Percentiles rank a stretch among this genome's conserved stretches.
These are phyloP conservation scores for Astraeus odoratus DNA, from an alignment of 768 basidiomycete species.

Conservation along the genomic window DNA sequence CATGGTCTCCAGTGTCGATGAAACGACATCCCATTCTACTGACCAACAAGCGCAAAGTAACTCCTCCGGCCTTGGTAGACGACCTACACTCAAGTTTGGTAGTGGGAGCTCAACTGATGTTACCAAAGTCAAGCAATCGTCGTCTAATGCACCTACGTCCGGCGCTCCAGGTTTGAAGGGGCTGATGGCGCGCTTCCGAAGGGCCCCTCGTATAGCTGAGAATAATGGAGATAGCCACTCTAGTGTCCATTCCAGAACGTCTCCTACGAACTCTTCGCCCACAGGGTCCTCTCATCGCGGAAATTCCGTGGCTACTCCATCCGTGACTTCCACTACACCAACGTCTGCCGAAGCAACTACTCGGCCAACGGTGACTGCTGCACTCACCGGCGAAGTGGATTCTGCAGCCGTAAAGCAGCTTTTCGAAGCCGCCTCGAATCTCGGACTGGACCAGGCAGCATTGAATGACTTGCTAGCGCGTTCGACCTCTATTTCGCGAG, in stretches of 20 bases:
- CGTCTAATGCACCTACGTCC: constrained; percentile 61
- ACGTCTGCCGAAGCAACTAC: constrained; percentile 10
- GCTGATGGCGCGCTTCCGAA: constrained; percentile 74
- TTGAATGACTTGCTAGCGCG: constrained; percentile 67
- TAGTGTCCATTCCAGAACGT: constrained; percentile 23
- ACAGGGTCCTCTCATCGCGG: constrained; percentile 29
- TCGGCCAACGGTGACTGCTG: constrained; percentile 22
- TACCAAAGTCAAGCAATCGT: constrained; percentile 46
- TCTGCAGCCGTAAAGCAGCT: constrained; percentile 60
- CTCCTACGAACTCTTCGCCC: constrained; percentile 30
- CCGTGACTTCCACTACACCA: constrained; percentile 4
- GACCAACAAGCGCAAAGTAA: constrained; percentile 34
- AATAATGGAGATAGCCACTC: constrained; percentile 22
- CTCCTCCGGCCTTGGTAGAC: constrained; percentile 30
- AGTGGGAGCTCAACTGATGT: constrained; percentile 39
- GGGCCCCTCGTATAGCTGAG: constrained; percentile 25
- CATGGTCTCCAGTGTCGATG: constrained; percentile 45
- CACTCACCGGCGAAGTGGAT: constrained; percentile 28
- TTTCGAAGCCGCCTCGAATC: constrained; percentile 66
- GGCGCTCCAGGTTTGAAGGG: constrained; percentile 70
- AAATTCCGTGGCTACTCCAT: constrained; percentile 20
- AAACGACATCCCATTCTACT: constrained; percentile 35
- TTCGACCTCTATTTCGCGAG: constrained; percentile 58
- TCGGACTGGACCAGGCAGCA: constrained; percentile 68
- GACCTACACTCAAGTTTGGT: constrained; percentile 38